A percentile compares a stretch with the other conserved stretches of the same genome.
phyloP scores from a whole-genome alignment of 805 yeast genomes.

The Zygoascus tannicola region DNA sequence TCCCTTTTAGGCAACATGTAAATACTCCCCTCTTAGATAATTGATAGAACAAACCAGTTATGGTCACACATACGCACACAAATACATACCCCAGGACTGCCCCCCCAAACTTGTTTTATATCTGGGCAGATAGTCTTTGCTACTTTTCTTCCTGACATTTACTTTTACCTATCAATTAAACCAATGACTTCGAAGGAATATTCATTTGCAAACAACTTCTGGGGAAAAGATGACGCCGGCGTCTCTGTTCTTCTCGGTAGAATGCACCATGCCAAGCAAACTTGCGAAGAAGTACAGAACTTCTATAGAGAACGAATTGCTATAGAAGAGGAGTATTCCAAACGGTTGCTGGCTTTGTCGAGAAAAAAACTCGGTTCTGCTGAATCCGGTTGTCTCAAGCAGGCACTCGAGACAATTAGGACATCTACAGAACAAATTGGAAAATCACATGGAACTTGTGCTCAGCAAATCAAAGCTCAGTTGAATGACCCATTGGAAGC shows the following conservation, averaged over 20 bases:
- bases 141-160: too few relatives aligned
- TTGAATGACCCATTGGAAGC: constrained; percentile 44
- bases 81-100: too few relatives aligned
- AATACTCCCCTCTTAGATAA: neutral
- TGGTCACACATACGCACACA: too few relatives aligned
- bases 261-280: constrained; percentile 49
- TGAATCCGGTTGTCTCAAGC: constrained; percentile 51
- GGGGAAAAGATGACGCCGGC: constrained; percentile 57
- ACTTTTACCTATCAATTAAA: neutral
- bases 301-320: constrained; percentile 46
- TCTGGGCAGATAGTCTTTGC: too few relatives aligned
- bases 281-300: constrained; percentile 41
- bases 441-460: constrained; percentile 44
- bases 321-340: constrained; percentile 67
- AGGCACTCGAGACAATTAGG: constrained; percentile 49
- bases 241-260: constrained; percentile 44
- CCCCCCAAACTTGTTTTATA: too few relatives aligned
- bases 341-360: constrained; percentile 44
- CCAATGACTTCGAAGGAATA: constrained; percentile 8
- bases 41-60: too few relatives aligned
- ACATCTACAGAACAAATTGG: constrained; percentile 53
- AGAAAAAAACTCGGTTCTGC: constrained; percentile 42
- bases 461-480: constrained; percentile 42
- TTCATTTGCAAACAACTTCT: constrained; percentile 29
- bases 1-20: neutral